Conservation (phyloP, 1,139 yeast genomes). For the Magnusiomyces ingens region DNA sequence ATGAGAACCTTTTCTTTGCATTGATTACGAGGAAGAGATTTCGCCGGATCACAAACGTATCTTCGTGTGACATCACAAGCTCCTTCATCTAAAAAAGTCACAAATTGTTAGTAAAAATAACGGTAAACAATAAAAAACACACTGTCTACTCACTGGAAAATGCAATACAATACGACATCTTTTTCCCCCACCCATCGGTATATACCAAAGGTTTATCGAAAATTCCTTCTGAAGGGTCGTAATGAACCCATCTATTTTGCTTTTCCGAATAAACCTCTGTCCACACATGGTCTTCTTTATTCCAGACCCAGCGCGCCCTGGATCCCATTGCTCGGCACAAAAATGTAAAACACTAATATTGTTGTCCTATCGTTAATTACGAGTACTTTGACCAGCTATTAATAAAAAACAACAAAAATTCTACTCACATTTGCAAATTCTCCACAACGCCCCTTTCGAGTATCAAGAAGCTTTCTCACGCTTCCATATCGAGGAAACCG, state of each 20-base stretch:
- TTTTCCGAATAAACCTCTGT: constrained; percentile 70
- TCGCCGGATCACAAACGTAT: constrained; percentile 51
- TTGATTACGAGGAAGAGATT: constrained; percentile 46
- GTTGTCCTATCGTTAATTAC: too few species aligned
- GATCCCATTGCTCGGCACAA: constrained; percentile 62
- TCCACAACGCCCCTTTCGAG: constrained; percentile 80
- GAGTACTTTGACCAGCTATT: too few species aligned
- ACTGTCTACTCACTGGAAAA: constrained; percentile 36
- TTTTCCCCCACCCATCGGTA: constrained; percentile 84
- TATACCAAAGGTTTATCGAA: constrained; percentile 77
- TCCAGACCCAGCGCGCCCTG: constrained; percentile 70
- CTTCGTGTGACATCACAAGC: constrained; percentile 62
- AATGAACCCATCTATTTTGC: constrained; percentile 71
- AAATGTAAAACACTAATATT: constrained; percentile 52
- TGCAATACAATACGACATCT: constrained; percentile 82
- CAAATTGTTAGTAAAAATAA: too few species aligned
- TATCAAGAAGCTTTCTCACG: constrained; percentile 52
- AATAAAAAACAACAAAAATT: background rate
- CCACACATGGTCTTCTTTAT: constrained; percentile 89
- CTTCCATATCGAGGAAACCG: constrained; percentile 74
- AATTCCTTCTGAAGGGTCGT: constrained; percentile 83
- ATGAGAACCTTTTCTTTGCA: constrained; percentile 41
- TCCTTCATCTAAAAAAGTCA: constrained; percentile 35
- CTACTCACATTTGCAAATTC: constrained; percentile 70
- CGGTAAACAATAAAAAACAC: too few species aligned